These are phyloP conservation scores for Combretum micranthum DNA, from an alignment of 345 rosid genomes.

Conservation along the genomic window DNA sequence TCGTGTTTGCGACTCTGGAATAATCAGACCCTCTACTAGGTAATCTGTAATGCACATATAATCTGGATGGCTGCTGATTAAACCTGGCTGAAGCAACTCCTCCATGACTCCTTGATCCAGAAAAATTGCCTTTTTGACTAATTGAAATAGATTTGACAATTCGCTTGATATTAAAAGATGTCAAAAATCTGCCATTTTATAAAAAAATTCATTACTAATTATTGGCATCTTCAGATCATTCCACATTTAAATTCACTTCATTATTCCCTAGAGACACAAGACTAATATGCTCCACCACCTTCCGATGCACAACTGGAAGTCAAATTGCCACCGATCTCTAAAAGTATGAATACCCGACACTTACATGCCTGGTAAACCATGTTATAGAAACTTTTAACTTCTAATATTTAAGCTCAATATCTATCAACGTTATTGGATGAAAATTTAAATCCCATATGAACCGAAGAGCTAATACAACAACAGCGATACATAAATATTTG, in stretches of 20 bases:
- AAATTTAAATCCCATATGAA: too few relatives aligned
- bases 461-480: too few relatives aligned
- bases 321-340: too few relatives aligned
- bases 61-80: slow-evolving; percentile 29
- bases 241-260: background rate
- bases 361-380: too few relatives aligned
- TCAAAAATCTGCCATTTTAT: slow-evolving; percentile 49
- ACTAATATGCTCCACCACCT: too few relatives aligned
- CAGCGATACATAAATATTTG: too few relatives aligned
- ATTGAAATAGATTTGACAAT: slow-evolving; percentile 20
- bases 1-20: slow-evolving; percentile 12
- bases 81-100: slow-evolving; percentile 33
- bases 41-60: slow-evolving; percentile 20
- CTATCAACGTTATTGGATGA: too few relatives aligned
- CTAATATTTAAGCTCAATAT: too few relatives aligned
- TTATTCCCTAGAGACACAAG: background rate
- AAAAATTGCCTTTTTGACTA: slow-evolving; percentile 14
- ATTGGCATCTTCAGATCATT: background rate
- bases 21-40: slow-evolving; percentile 23
- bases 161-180: slow-evolving; percentile 31
- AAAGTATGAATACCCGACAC: too few relatives aligned
- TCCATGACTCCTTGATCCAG: slow-evolving; percentile 30
- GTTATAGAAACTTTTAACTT: too few relatives aligned
- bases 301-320: too few relatives aligned
- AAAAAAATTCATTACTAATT: slow-evolving; percentile 3